Evolutionary conservation across 2,329 filamentous ascomycete species (phyloP).

Genomic region (Sarocladium brachiariae): DNA sequence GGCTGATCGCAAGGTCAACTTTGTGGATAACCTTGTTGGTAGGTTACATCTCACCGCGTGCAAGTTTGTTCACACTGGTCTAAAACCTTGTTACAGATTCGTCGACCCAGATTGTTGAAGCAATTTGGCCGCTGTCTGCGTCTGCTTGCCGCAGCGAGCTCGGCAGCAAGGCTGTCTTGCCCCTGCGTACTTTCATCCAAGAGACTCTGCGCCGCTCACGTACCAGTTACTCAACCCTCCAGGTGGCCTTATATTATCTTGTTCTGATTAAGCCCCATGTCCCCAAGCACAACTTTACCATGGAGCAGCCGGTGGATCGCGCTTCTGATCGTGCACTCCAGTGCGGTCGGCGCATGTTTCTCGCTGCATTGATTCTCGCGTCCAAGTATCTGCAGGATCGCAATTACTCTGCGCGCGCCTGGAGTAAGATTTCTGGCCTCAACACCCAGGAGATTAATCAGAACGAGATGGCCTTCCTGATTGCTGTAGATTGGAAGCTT

Average conservation of each 20-base stretch:
- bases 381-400: conserved; percentile 98
- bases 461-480: conserved; percentile 88
- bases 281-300: conserved; percentile 75
- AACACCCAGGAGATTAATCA: conserved; percentile 91
- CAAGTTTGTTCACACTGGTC: conserved; percentile 20
- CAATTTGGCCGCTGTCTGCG: conserved; percentile 91
- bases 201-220: conserved; percentile 91
- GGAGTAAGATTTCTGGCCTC: conserved; percentile 98
- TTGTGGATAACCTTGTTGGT: conserved; percentile 97
- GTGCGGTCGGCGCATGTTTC: conserved; percentile 95
- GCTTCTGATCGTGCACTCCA: conserved; percentile 74
- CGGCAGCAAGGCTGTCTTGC: conserved; percentile 71
- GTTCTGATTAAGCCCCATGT: conserved; percentile 90
- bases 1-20: conserved; percentile 85
- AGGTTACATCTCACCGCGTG: conserved; percentile 46
- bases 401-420: conserved; percentile 94
- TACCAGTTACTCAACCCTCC: conserved; percentile 94
- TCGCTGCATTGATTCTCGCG: conserved; percentile 87
- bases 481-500: conserved; percentile 87
- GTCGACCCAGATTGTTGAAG: conserved; percentile 93
- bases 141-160: conserved; percentile 67
- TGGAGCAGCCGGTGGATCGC: conserved; percentile 71
- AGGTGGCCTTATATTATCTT: conserved; percentile 94
- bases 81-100: conserved; percentile 61
- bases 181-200: conserved; percentile 92